Base-by-base conservation (phyloP, 2,329 filamentous ascomycete species). In the Knufia petricola region DNA sequence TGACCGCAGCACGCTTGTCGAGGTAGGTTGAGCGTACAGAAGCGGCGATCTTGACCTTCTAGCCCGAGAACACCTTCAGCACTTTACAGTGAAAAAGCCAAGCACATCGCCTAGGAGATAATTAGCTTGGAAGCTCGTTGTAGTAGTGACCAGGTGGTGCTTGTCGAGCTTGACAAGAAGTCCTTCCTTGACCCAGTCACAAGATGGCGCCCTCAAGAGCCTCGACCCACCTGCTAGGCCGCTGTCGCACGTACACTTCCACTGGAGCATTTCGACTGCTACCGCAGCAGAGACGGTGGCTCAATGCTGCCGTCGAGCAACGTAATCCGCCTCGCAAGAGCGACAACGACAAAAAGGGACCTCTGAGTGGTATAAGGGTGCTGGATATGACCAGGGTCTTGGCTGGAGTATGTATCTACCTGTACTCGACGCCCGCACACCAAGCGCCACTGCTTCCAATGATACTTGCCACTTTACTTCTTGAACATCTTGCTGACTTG, bases 321-420 rank as follows among this genome's bases (percentile, higher is more conserved):
- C 44, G 20, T 23, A 46, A 34, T 9, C 44, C 44, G 9, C 44
- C 44, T 28, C 44, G 44, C n/a, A 47, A 37, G 19, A 46, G 31
- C 4, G 36, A 47, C 32, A 26, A 32, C 15, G 32, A 37, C 7
- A 46, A 31, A 1, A 48, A 49, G 36, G 40, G 39, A 20, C 90
- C 92, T 19, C 74, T 98, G 58, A 79, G 87, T 30, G 92, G 92
- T 1, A 84, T 92, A 58, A 81, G 85, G 48, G 89, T 96, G 12
- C 75, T 98, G 53, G 92, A 98, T 65, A 94, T 98, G 88, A 96
- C 90, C 2, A 79, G 92, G 69, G 92, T 98, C 1, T 70, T 98
- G 55, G 92, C 92, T 54, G 92, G 92, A 50, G 90, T 95, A 73
- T 69, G 84, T 32, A 20, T 36, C 32, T 8, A 36, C 9, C 32